Conservation (phyloP, 176 grass and related monocot species). For the Poa pratensis region DNA sequence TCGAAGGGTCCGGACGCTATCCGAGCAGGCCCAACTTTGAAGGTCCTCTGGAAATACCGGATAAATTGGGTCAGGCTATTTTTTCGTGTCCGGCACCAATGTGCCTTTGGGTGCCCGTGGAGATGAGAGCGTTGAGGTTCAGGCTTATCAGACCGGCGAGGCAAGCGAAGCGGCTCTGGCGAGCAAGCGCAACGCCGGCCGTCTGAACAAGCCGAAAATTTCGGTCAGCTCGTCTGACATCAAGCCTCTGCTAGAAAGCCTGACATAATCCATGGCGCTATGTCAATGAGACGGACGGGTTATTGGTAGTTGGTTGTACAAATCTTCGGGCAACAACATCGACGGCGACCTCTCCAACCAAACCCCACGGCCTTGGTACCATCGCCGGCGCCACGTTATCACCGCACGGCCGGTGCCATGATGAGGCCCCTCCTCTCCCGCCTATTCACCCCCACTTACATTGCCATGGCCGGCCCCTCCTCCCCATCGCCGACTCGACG, state of each 20-base stretch:
- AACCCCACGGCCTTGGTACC: background rate
- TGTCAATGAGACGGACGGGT: background rate
- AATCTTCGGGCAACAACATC: background rate
- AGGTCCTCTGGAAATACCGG: too few species aligned
- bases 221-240: background rate
- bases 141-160: too few species aligned
- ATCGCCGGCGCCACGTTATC: slow-evolving; percentile 7
- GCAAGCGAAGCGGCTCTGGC: too few species aligned
- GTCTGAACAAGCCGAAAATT: too few species aligned
- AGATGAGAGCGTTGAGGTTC: too few species aligned
- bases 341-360: slow-evolving; percentile 7
- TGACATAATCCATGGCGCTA: background rate
- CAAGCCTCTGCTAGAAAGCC: background rate
- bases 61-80: too few species aligned
- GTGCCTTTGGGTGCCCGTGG: too few species aligned
- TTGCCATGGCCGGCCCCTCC: slow-evolving; percentile 41
- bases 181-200: too few species aligned
- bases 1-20: too few species aligned
- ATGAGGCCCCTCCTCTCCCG: slow-evolving; percentile 46
- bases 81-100: too few species aligned
- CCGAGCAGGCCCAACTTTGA: too few species aligned
- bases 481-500: slow-evolving; percentile 34
- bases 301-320: background rate
- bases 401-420: slow-evolving; percentile 13
- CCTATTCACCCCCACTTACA: slow-evolving; percentile 32